phyloP scores from a whole-genome alignment of 2,329 filamentous ascomycete species.

The Escovopsis sp. region DNA sequence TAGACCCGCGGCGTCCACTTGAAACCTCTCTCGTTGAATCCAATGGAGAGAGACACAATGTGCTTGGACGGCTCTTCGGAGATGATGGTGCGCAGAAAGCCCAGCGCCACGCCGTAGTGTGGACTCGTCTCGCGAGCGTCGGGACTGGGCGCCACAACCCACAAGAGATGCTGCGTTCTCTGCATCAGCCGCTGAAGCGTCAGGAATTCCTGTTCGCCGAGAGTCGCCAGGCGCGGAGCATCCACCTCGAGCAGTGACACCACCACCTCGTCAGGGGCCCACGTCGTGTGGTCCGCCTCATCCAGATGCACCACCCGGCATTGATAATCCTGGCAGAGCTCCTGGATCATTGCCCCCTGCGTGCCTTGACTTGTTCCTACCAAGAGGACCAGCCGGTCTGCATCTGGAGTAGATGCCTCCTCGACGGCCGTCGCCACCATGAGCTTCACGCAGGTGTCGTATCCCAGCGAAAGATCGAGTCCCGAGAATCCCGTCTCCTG shows the following conservation, averaged over 20 bases:
- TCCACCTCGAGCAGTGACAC: background rate
- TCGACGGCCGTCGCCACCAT: background rate
- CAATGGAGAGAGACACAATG: background rate
- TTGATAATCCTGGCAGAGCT: background rate
- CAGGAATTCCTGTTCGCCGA: background rate
- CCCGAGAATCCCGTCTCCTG: background rate
- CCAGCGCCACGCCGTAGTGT: background rate
- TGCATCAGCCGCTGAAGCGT: background rate
- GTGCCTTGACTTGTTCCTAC: background rate
- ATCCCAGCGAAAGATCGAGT: slow-evolving; percentile 5
- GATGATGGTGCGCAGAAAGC: background rate
- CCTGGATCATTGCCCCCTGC: background rate
- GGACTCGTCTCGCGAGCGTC: background rate
- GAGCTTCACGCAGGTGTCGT: slow-evolving; percentile 1
- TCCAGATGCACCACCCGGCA: background rate
- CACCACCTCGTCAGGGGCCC: background rate
- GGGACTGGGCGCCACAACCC: background rate
- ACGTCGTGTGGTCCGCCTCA: too few species aligned
- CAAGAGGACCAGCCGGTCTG: too few species aligned
- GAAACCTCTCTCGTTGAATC: background rate
- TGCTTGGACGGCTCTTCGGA: background rate
- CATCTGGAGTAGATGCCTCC: background rate
- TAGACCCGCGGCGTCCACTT: background rate
- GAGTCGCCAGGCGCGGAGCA: background rate
- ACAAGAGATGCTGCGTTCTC: background rate